Conservation (phyloP, 2,329 filamentous ascomycete genomes). For the Fusarium sp. region DNA sequence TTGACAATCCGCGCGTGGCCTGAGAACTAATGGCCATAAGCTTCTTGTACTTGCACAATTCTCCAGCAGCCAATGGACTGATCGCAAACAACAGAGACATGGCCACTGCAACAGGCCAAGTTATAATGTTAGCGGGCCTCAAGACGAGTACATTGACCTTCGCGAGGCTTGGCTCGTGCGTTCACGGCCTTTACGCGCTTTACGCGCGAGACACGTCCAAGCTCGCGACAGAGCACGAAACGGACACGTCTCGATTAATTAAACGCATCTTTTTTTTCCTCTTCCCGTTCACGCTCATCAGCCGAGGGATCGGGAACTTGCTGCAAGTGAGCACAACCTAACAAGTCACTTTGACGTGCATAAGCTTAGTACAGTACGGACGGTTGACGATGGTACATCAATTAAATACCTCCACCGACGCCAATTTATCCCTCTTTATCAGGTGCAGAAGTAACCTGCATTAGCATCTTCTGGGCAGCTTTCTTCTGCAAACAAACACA, state of each 20-base stretch:
- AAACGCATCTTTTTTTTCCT: conserved; percentile 38
- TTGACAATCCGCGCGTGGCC: conserved; percentile 13
- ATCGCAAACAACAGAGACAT: conserved; percentile 4
- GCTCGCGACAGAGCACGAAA: conserved; percentile 55
- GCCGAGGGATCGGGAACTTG: conserved; percentile 18
- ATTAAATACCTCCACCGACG: conserved; percentile 1
- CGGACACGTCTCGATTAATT: conserved; percentile 54
- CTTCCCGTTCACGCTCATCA: conserved; percentile 19
- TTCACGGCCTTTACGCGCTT: conserved; percentile 38
- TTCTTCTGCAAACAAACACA: background rate
- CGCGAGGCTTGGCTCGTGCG: conserved; percentile 28
- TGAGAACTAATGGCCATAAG: conserved; percentile 13
- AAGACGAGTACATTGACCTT: background rate
- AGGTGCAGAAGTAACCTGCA: conserved; percentile 5
- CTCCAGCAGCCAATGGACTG: background rate
- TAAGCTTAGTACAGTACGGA: conserved; percentile 16
- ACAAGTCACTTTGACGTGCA: conserved; percentile 39
- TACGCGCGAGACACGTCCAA: conserved; percentile 42
- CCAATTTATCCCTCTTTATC: conserved; percentile 17
- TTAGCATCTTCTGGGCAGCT: background rate
- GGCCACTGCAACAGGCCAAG: conserved; percentile 9
- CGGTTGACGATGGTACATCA: background rate
- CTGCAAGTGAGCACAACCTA: conserved; percentile 36
- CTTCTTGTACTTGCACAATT: conserved; percentile 5
- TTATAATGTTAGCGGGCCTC: conserved; percentile 9